Evolutionary conservation across 352 stramenopile genomes (phyloP).

Genomic region (Phytophthora fragariae): DNA sequence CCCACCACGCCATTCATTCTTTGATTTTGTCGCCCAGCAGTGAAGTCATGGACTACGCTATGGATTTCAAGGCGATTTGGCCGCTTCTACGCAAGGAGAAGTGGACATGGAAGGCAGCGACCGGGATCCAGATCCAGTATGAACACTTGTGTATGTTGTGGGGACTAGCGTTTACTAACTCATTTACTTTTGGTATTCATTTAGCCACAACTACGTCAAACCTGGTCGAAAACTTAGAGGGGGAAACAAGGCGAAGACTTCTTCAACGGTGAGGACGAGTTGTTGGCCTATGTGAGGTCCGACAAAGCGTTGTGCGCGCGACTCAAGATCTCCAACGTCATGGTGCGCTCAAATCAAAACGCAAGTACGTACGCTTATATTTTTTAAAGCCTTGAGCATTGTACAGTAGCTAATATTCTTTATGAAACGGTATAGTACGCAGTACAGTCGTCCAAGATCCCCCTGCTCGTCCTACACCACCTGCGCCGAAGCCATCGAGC

Average conservation of each 20-base stretch:
- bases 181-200: not conserved
- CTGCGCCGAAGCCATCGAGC: not conserved
- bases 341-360: not conserved
- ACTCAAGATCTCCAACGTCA: not conserved
- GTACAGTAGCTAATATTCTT: no score
- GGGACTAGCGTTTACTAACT: not conserved
- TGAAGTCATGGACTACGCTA: not conserved
- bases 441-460: not conserved
- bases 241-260: not conserved
- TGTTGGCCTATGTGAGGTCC: not conserved
- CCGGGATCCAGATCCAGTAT: not conserved
- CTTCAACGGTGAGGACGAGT: slow-evolving; percentile 14
- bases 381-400: no score
- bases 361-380: not conserved
- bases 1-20: not conserved
- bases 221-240: not conserved
- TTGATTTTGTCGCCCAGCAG: not conserved
- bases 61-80: not conserved
- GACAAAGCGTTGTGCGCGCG: slow-evolving; percentile 10
- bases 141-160: no score
- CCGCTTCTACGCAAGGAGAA: not conserved
- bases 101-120: not conserved
- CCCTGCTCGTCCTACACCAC: not conserved
- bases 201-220: slow-evolving; percentile 15
- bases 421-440: not conserved